Percentiles rank a stretch among this genome's conserved stretches.
Conservation (phyloP, 192 early-diverging fungal genomes). For the Coemansia sp. region DNA sequence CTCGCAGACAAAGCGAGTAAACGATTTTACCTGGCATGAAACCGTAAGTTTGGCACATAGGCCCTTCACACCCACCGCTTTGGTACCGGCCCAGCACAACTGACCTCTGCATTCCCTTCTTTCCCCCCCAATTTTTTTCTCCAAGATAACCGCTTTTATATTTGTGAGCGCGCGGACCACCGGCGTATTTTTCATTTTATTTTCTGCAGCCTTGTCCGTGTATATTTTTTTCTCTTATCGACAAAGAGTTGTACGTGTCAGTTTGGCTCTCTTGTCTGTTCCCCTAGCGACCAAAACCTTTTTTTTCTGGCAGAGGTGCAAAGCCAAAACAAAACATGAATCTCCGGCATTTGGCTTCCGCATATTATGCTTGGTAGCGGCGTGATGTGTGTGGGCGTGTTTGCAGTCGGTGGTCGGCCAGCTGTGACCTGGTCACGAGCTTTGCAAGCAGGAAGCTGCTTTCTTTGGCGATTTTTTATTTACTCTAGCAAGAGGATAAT, state of each 20-base stretch:
- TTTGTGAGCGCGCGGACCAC: slow-evolving; percentile 1
- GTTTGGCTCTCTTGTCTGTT: no score
- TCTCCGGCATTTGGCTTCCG: neutral
- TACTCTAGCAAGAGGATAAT: neutral
- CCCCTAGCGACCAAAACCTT: no score
- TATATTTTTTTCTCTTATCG: no score
- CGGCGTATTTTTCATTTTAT: neutral
- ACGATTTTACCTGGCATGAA: slow-evolving; percentile 56
- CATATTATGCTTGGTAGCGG: slow-evolving; percentile 6
- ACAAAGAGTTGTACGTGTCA: no score
- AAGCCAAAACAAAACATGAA: neutral
- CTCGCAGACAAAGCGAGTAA: slow-evolving; percentile 21
- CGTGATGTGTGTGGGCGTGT: neutral
- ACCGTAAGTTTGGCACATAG: slow-evolving; percentile 32
- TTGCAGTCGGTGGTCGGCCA: slow-evolving; percentile 13
- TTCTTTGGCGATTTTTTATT: neutral
- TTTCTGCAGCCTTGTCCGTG: neutral
- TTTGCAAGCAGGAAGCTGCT: neutral
- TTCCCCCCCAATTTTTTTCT: neutral
- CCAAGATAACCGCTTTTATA: neutral
- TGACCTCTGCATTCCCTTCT: neutral
- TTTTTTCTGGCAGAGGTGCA: neutral
- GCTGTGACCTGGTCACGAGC: slow-evolving; percentile 8
- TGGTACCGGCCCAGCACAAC: neutral
- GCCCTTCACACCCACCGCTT: neutral